These are phyloP conservation scores for Naganishia cerealis DNA, from an alignment of 1,284 basidiomycete genomes.

Conservation along the genomic window DNA sequence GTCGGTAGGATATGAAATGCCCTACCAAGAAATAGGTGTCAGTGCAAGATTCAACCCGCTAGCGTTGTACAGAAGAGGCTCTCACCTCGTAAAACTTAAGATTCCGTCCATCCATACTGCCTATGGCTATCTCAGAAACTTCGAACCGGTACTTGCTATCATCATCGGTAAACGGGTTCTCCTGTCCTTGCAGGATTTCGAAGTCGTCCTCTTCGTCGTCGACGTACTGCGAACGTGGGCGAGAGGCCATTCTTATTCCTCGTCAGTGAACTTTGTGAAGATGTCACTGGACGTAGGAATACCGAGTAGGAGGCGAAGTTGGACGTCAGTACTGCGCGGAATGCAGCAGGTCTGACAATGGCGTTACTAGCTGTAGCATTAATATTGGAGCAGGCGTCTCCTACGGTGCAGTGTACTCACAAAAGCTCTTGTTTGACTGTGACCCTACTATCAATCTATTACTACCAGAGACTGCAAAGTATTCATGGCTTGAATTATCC, in stretches of 20 bases:
- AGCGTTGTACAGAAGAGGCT: neutral
- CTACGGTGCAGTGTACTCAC: neutral
- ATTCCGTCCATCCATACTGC: conserved; percentile 22
- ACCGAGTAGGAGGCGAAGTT: no score
- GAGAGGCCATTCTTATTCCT: neutral
- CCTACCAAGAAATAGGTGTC: neutral
- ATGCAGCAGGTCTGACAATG: neutral
- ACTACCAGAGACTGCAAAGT: neutral
- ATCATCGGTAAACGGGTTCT: conserved; percentile 17
- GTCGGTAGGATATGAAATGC: conserved; percentile 25
- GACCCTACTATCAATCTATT: neutral
- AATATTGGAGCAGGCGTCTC: neutral
- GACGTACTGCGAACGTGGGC: conserved; percentile 1
- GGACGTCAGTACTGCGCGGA: no score
- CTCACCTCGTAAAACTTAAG: conserved; percentile 23
- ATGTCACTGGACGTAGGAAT: neutral
- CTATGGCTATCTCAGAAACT: conserved; percentile 21
- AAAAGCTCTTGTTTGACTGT: neutral
- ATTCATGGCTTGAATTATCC: neutral
- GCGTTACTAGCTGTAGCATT: neutral
- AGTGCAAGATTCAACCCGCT: neutral
- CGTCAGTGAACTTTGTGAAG: neutral
- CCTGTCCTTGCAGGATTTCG: neutral
- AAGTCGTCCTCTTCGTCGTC: conserved; percentile 10
- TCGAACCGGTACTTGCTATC: conserved; percentile 23